Base-by-base conservation (phyloP, 2,329 filamentous ascomycete genomes). In the Zalaria obscura region DNA sequence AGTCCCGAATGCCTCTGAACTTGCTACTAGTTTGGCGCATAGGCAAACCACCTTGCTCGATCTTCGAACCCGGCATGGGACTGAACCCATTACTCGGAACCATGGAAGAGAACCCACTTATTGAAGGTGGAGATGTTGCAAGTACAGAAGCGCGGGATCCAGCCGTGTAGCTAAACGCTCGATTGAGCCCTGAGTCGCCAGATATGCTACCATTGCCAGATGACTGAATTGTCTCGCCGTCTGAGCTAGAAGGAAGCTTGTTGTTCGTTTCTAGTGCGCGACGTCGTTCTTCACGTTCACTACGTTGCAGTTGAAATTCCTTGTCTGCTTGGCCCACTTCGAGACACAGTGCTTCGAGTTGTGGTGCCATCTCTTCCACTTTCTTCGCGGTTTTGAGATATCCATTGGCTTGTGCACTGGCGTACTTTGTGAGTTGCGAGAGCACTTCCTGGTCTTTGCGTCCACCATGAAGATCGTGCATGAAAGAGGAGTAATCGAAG, bases 381-480 rank as follows among this genome's bases (percentile, higher is more conserved):
- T 82, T 93, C 61, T 88, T 88, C 8, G 89, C 82, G 0, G 88
- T 82, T 1, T 74, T 67, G 40, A 96, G 68, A 55, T 93, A 96
- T 45, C 75, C 80, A 53, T 76, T 80, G 10, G 91, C 85, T 57
- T 98, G 91, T 3, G 81, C 78, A 57, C 93, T 87, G 6, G 93
- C 93, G 58, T 88, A 98, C 57, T 82, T 89, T 2, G 91, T 98
- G 28, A 98, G 70, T 56, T 95, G 84, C 1, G 89, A 96, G 27
- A 98, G 64, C 4, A 98, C 84, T 59, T 98, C 91, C 56, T 96
- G 91, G 54, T 98, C 91, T 59, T 96, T 98, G 47, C 91, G 80
- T n/a, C 91, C 91, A 27, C 91, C 91, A 48, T 96, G 91, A n/a
- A 98, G 71, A 66, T 98, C 91, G 55, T 96, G 89, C 84, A 98